phyloP scores from a whole-genome alignment of 2,329 filamentous ascomycete genomes.

The Lachnellula occidentalis region DNA sequence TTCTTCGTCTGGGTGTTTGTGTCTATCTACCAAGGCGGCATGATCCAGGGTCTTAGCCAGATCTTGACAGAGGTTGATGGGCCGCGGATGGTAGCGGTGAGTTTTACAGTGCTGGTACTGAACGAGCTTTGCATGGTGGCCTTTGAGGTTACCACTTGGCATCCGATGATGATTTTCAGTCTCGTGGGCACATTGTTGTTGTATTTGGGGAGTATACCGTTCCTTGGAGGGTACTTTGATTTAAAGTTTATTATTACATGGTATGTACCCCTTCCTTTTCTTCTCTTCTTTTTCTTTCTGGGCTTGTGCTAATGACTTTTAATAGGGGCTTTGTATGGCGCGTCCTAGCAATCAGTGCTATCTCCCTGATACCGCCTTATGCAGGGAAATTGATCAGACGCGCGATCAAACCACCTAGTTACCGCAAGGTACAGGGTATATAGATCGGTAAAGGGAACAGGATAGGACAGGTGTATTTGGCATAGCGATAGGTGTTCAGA shows the following conservation, averaged over 20 bases:
- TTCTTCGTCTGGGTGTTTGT: constrained; percentile 98
- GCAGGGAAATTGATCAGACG: constrained; percentile 78
- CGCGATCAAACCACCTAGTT: constrained; percentile 85
- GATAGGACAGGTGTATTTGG: too few species aligned
- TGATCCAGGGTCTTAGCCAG: constrained; percentile 93
- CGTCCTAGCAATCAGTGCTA: constrained; percentile 69
- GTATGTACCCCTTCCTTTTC: constrained; percentile 37
- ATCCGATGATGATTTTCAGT: constrained; percentile 80
- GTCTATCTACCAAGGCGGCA: constrained; percentile 87
- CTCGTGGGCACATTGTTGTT: constrained; percentile 76
- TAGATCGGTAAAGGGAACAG: not conserved
- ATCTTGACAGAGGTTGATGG: constrained; percentile 75
- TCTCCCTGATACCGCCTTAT: constrained; percentile 82
- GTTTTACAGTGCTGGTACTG: constrained; percentile 84
- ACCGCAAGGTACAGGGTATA: constrained; percentile 81
- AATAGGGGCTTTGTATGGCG: constrained; percentile 81
- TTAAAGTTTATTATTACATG: constrained; percentile 68
- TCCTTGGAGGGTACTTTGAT: constrained; percentile 86
- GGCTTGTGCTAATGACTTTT: not conserved
- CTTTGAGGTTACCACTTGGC: constrained; percentile 95
- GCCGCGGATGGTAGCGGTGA: constrained; percentile 77
- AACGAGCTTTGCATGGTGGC: constrained; percentile 98
- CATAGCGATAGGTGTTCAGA: too few species aligned
- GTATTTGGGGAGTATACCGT: constrained; percentile 80
- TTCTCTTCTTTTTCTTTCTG: not conserved